These are phyloP conservation scores for Serendipita indica DNA, from an alignment of 768 basidiomycete genomes.

Conservation along the genomic window DNA sequence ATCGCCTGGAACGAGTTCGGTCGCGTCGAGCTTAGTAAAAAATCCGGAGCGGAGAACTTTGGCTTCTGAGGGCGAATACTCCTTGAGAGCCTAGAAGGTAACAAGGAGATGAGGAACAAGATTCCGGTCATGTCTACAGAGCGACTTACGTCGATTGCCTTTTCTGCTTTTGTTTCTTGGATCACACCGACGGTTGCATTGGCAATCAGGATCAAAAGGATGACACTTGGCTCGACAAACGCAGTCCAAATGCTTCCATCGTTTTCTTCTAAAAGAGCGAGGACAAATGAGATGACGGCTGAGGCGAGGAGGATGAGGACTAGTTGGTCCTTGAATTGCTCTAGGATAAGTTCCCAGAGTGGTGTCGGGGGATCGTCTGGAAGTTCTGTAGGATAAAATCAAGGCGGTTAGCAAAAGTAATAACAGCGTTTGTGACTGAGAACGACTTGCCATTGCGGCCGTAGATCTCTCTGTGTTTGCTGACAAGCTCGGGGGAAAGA, in stretches of 20 bases:
- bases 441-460: conserved; percentile 62
- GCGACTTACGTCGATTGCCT: conserved; percentile 81
- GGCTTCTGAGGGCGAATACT: conserved; percentile 95
- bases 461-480: conserved; percentile 60
- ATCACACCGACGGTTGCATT: conserved; percentile 97
- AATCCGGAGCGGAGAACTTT: conserved; percentile 68
- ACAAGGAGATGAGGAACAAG: background rate
- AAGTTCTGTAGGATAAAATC: conserved; percentile 43
- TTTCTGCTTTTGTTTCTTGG: conserved; percentile 92
- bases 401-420: conserved; percentile 11
- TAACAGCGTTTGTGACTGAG: background rate
- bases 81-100: conserved; percentile 64
- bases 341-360: conserved; percentile 87
- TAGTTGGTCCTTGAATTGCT: conserved; percentile 97
- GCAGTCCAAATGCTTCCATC: conserved; percentile 49
- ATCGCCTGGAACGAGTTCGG: conserved; percentile 88
- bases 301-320: conserved; percentile 93
- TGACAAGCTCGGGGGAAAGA: conserved; percentile 49
- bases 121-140: background rate
- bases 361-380: conserved; percentile 88
- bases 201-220: conserved; percentile 86
- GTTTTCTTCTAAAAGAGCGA: conserved; percentile 75
- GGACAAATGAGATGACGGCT: conserved; percentile 81
- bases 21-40: conserved; percentile 60
- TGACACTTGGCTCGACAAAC: conserved; percentile 91